Base-by-base conservation (phyloP, 1,284 basidiomycete genomes). In the Papiliotrema flavescens region DNA sequence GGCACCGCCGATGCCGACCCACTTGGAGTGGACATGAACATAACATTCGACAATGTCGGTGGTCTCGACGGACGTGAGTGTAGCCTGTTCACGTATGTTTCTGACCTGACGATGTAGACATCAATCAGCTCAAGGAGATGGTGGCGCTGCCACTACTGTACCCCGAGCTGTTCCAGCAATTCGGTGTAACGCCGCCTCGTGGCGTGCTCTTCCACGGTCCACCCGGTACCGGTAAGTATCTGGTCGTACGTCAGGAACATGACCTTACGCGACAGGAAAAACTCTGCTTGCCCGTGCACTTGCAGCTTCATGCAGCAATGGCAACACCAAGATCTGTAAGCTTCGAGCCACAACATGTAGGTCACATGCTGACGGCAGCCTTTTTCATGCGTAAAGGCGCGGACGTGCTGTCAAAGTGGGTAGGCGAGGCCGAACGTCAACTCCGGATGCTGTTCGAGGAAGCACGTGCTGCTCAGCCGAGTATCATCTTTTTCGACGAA, bases 371-470 rank as follows among this genome's bases (percentile, higher is more conserved):
- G 45, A 59, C 46, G 17, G 2, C 62, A 92, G 90, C 93, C 2
- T 99, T 99, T 80, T 98, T 97, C 81, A 98, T 99, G 96, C 89
- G 96, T 48, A 99, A 99, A 77, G 96, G 96, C 39, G 96, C 96
- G 22, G 96, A 99, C 75, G 93, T 90, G 64, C 81, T 98, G 24
- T 96, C 92, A 7, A 98, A 98, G 78, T 99, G 96, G 96, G 95
- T 99, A 13, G 96, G 96, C 55, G 96, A 99, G 77, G 96, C 96
- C 2, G 96, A 98, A 71, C 85, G 96, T 3, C 96, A 98, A 74
- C 82, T 98, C 6, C 85, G 96, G 1, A 82, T 98, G 50, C 81
- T 99, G 9, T 99, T 99, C 73, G 95, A 98, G 64, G 96, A 98
- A 78, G 96, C 96, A 1, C 84, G 87, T 43, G 87, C 87, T 53